These are phyloP conservation scores for Penicillium sp. DNA, from an alignment of 2,329 filamentous ascomycete genomes.

Conservation along the genomic window DNA sequence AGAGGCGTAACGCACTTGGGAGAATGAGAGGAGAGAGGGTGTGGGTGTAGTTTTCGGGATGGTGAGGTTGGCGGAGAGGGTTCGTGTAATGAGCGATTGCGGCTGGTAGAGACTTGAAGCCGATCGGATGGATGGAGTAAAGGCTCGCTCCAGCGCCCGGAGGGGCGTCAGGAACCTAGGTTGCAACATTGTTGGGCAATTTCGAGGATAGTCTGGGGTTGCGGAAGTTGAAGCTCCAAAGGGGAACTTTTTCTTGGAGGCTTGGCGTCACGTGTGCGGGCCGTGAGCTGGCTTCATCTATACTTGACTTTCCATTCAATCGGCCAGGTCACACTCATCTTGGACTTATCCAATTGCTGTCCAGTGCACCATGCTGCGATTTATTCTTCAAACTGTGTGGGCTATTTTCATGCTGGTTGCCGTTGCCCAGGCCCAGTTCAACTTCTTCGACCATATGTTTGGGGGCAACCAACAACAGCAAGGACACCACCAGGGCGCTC, in stretches of 20 bases:
- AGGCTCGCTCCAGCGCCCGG: constrained; percentile 38
- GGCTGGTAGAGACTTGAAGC: constrained; percentile 25
- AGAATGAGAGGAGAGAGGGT: constrained; percentile 36
- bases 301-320: not conserved
- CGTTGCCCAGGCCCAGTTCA: constrained; percentile 74
- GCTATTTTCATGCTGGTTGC: constrained; percentile 61
- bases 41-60: constrained; percentile 25
- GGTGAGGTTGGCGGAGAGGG: constrained; percentile 27
- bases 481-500: constrained; percentile 58
- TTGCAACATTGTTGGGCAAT: constrained; percentile 42
- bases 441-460: constrained; percentile 99
- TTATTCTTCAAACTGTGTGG: constrained; percentile 30
- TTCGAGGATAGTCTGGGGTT: constrained; percentile 11
- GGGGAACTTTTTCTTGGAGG: constrained; percentile 30
- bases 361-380: constrained; percentile 25
- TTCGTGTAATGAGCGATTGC: constrained; percentile 30
- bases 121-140: constrained; percentile 33
- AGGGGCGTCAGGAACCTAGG: constrained; percentile 42
- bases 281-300: constrained; percentile 33
- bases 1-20: constrained; percentile 60
- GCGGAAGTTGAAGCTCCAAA: constrained; percentile 21
- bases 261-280: constrained; percentile 30
- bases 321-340: not conserved
- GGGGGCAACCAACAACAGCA: constrained; percentile 60
- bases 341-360: not conserved